Evolutionary conservation across 2,329 filamentous ascomycete genomes (phyloP), one percentile per base, ranked within the genome.

Genomic region (Trichoderma afroharzianum): DNA sequence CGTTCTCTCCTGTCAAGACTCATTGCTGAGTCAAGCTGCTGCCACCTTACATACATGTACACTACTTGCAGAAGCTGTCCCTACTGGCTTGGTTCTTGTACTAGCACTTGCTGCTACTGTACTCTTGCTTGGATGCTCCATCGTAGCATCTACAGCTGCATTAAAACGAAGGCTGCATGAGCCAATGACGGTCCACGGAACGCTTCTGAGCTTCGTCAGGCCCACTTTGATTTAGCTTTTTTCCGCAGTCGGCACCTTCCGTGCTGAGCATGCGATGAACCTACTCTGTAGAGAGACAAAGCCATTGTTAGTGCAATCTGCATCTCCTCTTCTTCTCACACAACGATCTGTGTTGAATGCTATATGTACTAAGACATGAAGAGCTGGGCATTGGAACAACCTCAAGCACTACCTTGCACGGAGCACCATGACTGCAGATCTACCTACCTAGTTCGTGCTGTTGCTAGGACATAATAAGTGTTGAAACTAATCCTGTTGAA

Each of bases 201-300:
- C 9, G 66, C 64, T 58, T 69, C 36, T 50, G 33, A 61, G 55
- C 28, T 69, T 69, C 57, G 39, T 21, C 26, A 3, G 66, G 36
- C 39, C 66, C 55, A 58, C 66, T 21, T 30, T 24, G 66, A 61
- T 33, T 69, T 69, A 62, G 66, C 66, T 62, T 69, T 69, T 69
- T 69, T 53, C 66, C 66, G 66, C 66, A 69, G 66, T 69, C 66
- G 66, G 66, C 66, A 69, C 39, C 57, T 69, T 69, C 66, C 66
- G 66, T 69, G 66, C 33, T 61, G 39, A 69, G 66, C 43, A 28
- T 21, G 28, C 57, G 39, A 69, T 18, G 55, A 61, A 61, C 64
- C 33, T 28, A 57, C 43, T 24, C 24, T 68, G 47, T 36, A 69
- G n/a, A 50, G 57, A 62, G 24, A 28, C 33, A n/a, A 28, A 36